Conservation (phyloP, 2,329 filamentous ascomycete species). For the Hirsutella minnesotensis region DNA sequence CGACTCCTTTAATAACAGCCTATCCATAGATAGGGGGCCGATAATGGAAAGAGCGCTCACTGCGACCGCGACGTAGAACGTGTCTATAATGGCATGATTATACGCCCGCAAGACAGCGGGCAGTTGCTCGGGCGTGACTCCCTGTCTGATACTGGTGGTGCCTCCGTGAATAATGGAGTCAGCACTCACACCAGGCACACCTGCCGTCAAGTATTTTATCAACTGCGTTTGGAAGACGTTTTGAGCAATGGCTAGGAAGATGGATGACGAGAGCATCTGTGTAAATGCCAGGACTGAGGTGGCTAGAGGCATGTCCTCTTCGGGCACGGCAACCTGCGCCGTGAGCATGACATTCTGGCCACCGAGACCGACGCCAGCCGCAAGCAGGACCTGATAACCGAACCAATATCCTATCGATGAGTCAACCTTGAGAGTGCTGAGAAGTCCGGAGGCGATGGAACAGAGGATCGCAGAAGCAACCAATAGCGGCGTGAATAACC, state of each 20-base stretch:
- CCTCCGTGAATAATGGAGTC: too few species aligned
- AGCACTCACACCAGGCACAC: too few species aligned
- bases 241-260: slow-evolving; percentile 54
- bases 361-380: slow-evolving; percentile 37
- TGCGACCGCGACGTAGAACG: too few species aligned
- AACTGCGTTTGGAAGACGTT: slow-evolving; percentile 57
- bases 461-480: slow-evolving; percentile 27
- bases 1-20: too few species aligned
- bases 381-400: slow-evolving; percentile 47
- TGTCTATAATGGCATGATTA: too few species aligned
- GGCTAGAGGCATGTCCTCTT: slow-evolving; percentile 35
- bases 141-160: too few species aligned
- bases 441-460: slow-evolving; percentile 37
- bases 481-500: slow-evolving; percentile 28
- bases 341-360: slow-evolving; percentile 35
- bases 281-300: slow-evolving; percentile 46
- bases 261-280: slow-evolving; percentile 52
- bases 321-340: slow-evolving; percentile 38
- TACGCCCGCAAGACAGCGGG: too few species aligned
- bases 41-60: too few species aligned
- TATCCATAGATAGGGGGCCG: too few species aligned
- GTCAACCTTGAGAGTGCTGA: slow-evolving; percentile 38
- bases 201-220: slow-evolving; percentile 22
- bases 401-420: slow-evolving; percentile 40
- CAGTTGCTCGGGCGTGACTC: too few species aligned